phyloP scores from a whole-genome alignment of 257 asterid species.

The Perilla frutescens region DNA sequence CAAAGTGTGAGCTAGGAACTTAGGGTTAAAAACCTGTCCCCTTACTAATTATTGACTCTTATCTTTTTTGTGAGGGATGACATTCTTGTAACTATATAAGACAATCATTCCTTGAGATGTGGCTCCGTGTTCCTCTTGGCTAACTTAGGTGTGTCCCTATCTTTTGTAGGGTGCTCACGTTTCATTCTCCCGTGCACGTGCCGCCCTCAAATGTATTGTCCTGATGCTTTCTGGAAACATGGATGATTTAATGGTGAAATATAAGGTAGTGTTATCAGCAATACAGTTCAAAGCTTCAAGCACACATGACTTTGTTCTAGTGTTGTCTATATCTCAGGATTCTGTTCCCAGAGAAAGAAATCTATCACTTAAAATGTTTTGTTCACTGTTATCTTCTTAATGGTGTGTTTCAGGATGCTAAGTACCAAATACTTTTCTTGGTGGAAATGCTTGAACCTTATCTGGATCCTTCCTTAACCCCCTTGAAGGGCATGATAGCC shows the following conservation, averaged over 20 bases:
- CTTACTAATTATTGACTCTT: neutral
- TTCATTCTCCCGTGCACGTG: constrained; percentile 79
- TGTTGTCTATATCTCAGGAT: constrained; percentile 26
- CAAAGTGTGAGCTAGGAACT: neutral
- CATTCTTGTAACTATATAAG: constrained; percentile 33
- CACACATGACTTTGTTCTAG: constrained; percentile 26
- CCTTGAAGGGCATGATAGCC: constrained; percentile 77
- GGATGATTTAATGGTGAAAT: constrained; percentile 84
- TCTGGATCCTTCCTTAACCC: constrained; percentile 88
- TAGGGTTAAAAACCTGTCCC: constrained; percentile 9
- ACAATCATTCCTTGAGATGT: constrained; percentile 34
- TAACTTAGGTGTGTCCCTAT: constrained; percentile 30
- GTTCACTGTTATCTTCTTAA: constrained; percentile 30
- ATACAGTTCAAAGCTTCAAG: neutral
- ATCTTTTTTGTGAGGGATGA: constrained; percentile 22
- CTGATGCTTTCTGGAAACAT: constrained; percentile 89
- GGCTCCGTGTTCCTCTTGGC: constrained; percentile 27
- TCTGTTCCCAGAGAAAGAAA: constrained; percentile 11
- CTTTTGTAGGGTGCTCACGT: constrained; percentile 65
- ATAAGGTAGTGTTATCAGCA: constrained; percentile 61
- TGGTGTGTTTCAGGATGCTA: constrained; percentile 70
- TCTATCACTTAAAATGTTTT: constrained; percentile 29
- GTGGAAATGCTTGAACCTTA: constrained; percentile 96
- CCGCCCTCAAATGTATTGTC: constrained; percentile 89
- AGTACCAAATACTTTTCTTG: constrained; percentile 83